Evolutionary conservation across 768 basidiomycete species (phyloP).

Genomic region (Suillus alpinus): DNA sequence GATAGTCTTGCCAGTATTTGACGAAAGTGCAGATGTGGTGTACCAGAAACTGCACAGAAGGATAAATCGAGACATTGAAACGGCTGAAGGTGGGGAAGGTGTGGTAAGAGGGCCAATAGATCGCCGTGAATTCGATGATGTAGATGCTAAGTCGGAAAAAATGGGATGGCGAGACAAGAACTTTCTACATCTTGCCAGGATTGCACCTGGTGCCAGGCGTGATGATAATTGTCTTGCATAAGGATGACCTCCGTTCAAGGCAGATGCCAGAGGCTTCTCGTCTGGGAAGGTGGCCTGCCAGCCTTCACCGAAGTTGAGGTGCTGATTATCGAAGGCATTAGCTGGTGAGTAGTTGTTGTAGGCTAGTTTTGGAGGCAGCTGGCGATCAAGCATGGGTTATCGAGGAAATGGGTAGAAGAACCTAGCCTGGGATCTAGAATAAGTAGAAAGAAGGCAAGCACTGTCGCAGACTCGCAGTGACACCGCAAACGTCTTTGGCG

Average conservation of each 20-base stretch:
- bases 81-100: constrained; percentile 13
- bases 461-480: not conserved
- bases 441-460: not conserved
- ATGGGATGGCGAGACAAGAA: constrained; percentile 17
- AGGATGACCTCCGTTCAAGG: constrained; percentile 6
- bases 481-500: not conserved
- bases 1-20: constrained; percentile 96
- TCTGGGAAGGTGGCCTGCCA: constrained; percentile 24
- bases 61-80: constrained; percentile 55
- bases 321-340: constrained; percentile 18
- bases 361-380: constrained; percentile 4
- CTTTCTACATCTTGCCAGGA: constrained; percentile 16
- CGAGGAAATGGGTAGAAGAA: not conserved
- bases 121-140: constrained; percentile 25
- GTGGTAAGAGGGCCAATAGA: constrained; percentile 17
- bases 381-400: constrained; percentile 13
- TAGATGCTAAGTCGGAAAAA: constrained; percentile 15
- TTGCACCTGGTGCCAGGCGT: constrained; percentile 9
- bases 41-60: constrained; percentile 92
- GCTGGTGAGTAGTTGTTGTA: constrained; percentile 14
- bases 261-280: constrained; percentile 8
- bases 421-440: not conserved
- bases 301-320: constrained; percentile 11
- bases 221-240: constrained; percentile 6
- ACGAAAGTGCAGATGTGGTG: constrained; percentile 86